A percentile compares a stretch with the other conserved stretches of the same genome.
Evolutionary conservation across 805 yeast genomes (phyloP).

Genomic region (Pichia phayaonensis): DNA sequence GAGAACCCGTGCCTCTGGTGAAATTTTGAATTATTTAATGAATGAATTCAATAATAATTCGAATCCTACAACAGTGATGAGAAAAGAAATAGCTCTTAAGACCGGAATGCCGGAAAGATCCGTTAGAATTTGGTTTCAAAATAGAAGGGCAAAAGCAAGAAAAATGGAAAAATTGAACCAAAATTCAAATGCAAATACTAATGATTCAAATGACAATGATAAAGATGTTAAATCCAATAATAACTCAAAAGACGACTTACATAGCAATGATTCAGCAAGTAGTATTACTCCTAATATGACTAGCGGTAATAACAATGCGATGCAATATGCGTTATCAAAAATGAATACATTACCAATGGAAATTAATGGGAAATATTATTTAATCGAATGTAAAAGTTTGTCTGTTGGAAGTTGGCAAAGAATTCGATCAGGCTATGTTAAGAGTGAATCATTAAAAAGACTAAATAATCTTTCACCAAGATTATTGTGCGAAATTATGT

Average conservation of each 20-base stretch:
- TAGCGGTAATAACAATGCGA: background rate
- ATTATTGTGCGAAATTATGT: conserved; percentile 55
- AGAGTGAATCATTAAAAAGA: conserved; percentile 33
- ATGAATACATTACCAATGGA: conserved; percentile 36
- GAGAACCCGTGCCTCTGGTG: conserved; percentile 45
- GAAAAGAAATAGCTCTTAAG: conserved; percentile 60
- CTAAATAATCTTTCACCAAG: conserved; percentile 61
- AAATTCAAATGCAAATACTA: background rate
- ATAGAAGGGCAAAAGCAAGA: conserved; percentile 71
- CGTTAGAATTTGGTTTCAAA: conserved; percentile 91
- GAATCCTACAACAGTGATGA: conserved; percentile 64
- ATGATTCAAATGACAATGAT: background rate
- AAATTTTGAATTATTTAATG: conserved; percentile 59
- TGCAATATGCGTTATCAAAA: conserved; percentile 16
- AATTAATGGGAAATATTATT: conserved; percentile 55
- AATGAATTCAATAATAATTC: conserved; percentile 64
- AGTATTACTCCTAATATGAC: background rate
- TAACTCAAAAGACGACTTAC: background rate
- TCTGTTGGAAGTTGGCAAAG: conserved; percentile 81
- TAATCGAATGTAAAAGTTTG: conserved; percentile 59
- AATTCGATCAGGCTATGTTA: conserved; percentile 54
- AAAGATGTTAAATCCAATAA: background rate
- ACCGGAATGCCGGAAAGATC: conserved; percentile 84
- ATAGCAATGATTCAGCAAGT: background rate
- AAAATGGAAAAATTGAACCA: conserved; percentile 46